Percentiles rank a stretch among this genome's conserved stretches.
phyloP scores from a whole-genome alignment of 257 asterid genomes.

The Solanum pennellii region DNA sequence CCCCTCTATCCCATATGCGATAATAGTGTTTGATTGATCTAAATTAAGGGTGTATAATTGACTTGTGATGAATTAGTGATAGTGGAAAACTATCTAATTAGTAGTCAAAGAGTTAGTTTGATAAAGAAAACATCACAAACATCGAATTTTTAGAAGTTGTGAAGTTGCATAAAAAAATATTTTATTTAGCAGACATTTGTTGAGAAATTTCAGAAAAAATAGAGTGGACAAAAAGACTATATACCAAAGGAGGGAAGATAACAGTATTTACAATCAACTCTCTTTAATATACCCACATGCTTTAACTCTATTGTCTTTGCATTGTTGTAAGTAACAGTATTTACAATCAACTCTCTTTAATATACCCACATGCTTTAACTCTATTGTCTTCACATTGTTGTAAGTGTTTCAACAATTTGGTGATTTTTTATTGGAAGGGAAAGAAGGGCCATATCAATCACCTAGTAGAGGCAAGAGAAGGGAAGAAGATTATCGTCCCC shows the following conservation, averaged over 20 bases:
- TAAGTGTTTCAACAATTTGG: background rate
- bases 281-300: background rate
- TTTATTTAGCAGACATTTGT: background rate
- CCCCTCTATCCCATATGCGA: background rate
- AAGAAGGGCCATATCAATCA: background rate
- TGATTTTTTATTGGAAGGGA: background rate
- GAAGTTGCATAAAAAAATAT: background rate
- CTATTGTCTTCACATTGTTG: background rate
- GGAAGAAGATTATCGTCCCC: background rate
- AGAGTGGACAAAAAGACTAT: background rate
- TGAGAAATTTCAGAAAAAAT: background rate
- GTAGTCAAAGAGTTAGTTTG: background rate
- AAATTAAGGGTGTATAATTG: background rate
- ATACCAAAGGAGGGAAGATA: background rate
- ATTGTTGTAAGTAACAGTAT: background rate
- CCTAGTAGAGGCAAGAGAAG: background rate
- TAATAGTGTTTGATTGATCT: background rate
- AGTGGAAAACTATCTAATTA: background rate
- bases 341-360: background rate
- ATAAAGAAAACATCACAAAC: background rate
- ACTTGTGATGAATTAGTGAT: background rate
- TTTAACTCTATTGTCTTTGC: background rate
- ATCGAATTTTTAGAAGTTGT: background rate
- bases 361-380: background rate
- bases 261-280: background rate